Conservation (phyloP, 2,329 filamentous ascomycete species). For the Aaosphaeria pasadenensis region DNA sequence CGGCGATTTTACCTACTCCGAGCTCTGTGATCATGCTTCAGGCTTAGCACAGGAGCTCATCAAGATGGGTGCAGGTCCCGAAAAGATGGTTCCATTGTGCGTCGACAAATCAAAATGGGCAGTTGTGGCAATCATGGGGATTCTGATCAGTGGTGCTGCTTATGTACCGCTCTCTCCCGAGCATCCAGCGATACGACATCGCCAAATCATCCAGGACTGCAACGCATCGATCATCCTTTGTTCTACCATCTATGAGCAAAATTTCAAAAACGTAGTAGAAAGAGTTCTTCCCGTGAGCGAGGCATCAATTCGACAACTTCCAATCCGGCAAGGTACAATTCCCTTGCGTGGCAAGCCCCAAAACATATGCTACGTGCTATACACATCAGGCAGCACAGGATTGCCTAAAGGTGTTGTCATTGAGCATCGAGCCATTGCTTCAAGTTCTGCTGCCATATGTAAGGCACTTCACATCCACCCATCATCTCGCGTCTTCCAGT, state of each 20-base stretch:
- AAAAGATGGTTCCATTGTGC: constrained; percentile 32
- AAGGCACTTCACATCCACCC: constrained; percentile 23
- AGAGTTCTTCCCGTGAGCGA: constrained; percentile 18
- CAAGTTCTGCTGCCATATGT: constrained; percentile 25
- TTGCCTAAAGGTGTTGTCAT: constrained; percentile 30
- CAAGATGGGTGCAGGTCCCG: constrained; percentile 28
- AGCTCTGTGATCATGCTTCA: constrained; percentile 19
- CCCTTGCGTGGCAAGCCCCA: constrained; percentile 13
- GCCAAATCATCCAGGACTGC: constrained; percentile 26
- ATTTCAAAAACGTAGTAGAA: constrained; percentile 13
- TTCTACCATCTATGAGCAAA: constrained; percentile 18
- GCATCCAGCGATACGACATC: constrained; percentile 22
- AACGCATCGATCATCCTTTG: constrained; percentile 25
- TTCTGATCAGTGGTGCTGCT: constrained; percentile 33
- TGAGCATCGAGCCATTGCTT: constrained; percentile 25
- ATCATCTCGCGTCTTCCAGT: constrained; percentile 32
- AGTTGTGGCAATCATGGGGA: constrained; percentile 34
- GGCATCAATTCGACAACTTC: constrained; percentile 11
- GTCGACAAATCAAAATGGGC: constrained; percentile 37
- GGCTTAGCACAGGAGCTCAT: constrained; percentile 27
- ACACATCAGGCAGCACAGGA: constrained; percentile 34
- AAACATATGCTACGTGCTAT: constrained; percentile 26
- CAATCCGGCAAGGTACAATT: constrained; percentile 5
- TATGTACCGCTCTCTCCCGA: constrained; percentile 29
- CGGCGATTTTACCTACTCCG: constrained; percentile 26